Base-by-base conservation (phyloP, 2,329 filamentous ascomycete species). In the Penicillium sp. region DNA sequence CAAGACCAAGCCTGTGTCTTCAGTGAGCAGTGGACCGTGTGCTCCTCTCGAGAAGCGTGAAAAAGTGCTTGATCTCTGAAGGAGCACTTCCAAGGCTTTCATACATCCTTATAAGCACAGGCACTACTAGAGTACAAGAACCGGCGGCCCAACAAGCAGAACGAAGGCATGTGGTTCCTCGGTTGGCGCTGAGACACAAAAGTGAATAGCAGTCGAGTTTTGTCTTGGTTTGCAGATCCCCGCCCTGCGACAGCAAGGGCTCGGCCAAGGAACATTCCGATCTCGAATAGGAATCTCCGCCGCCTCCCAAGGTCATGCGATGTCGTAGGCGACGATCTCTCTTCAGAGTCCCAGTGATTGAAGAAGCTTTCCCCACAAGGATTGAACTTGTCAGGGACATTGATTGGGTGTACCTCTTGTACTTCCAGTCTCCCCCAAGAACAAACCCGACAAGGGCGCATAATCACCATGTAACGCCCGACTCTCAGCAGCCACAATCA, bases 101-200 rank as follows among this genome's bases (percentile, higher is more conserved):
- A 32, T 7, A 32, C 8, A 42, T 34, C 34, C 39, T 35, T 34
- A 43, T 43, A 35, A 26, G 24, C 9, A 39, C 43, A 43, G 43
- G 39, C 34, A 13, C 24, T 24, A 11, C 26, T 13, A 43, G 9
- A 28, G 43, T 42, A 7, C 28, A 46, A 13, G 34, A n/a, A 25
- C 28, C 18, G 11, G 18, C 25, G 39, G 39, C 29, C 35, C 12
- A 13, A 8, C 12, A 28, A 39, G 5, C 9, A 11, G 5, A n/a
- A 34, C 29, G 43, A 24, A 35, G 40, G 46, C 46, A 49, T 46
- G 46, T 46, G 46, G 46, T 44, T 37, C 46, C 49, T 46, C 43
- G 38, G 49, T 42, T 43, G 39, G 39, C 9, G 35, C 18, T 39
- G 11, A 32, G 29, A 32, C 24, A 5, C 29, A 13, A 9, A 24